Base-by-base conservation (phyloP, 2,329 filamentous ascomycete genomes). In the Sclerotinia trifoliorum region DNA sequence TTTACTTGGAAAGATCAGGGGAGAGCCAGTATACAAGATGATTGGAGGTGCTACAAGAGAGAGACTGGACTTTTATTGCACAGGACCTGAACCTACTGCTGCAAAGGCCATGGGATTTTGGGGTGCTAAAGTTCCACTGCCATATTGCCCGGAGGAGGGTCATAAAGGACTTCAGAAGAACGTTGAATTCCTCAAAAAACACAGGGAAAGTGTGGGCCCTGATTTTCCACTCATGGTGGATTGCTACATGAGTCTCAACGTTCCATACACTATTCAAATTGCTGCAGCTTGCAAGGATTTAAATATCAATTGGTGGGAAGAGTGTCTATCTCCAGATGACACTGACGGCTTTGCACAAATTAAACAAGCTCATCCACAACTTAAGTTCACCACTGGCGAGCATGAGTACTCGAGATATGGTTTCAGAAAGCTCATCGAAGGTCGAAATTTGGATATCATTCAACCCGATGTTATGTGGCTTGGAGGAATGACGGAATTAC, bases 381-480 rank as follows among this genome's bases (percentile, higher is more conserved):
- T 94, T 80, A 96, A 96, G 80, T 97, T 97, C 83, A 97, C 94
- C 24, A 97, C 94, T 1, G 94, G 94, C 72, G 94, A 97, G 82
- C 94, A 97, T 81, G 94, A 97, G 80, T 97, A 94, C 83, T 96
- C 93, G 8, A 86, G 93, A 75, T 97, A 94, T 77, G 94, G 94
- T 42, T 97, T 97, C 87, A 91, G 94, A 74, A 96, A 97, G 83
- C 86, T 97, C 55, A 89, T 97, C 71, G 93, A 97, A 80, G 90
- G 90, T 67, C 92, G 93, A 73, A 96, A 96, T 80, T 83, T 97
- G 70, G 94, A 97, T 78, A 96, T 97, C 74, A 88, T 97, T 75
- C 94, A 97, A 81, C 94, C 94, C 19, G 94, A 97, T 77, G 93
- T 97, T 72, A 97, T 97, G 94, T 97, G 94, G 94, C 88, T 97